Conservation (phyloP, 306 rosid species). For the Mimosa pudica region DNA sequence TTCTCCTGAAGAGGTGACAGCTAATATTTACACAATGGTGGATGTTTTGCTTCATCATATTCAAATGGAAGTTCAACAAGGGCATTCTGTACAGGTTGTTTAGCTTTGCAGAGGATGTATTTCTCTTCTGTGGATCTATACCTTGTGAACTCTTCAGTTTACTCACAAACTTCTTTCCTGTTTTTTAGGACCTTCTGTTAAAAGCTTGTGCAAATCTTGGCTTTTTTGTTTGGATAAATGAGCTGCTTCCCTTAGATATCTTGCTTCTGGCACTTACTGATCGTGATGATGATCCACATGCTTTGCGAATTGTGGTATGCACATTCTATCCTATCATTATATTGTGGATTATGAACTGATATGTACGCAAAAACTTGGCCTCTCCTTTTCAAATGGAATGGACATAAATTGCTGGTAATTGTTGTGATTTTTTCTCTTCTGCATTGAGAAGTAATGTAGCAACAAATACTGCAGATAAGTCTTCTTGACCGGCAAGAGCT, state of each 20-base stretch:
- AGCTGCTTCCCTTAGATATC: slow-evolving; percentile 96
- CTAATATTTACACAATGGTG: slow-evolving; percentile 94
- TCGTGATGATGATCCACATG: slow-evolving; percentile 99
- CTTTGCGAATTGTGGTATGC: slow-evolving; percentile 90
- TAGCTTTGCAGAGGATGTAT: slow-evolving; percentile 19
- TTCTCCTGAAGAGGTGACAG: slow-evolving; percentile 93
- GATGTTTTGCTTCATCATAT: slow-evolving; percentile 94
- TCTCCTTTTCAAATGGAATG: slow-evolving; percentile 2
- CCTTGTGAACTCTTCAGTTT: slow-evolving; percentile 7
- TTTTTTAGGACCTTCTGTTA: slow-evolving; percentile 73
- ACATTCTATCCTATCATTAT: slow-evolving; percentile 29
- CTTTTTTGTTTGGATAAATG: slow-evolving; percentile 88
- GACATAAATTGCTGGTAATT: slow-evolving; percentile 13
- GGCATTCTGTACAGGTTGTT: slow-evolving; percentile 79
- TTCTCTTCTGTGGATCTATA: slow-evolving; percentile 21
- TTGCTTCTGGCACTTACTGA: slow-evolving; percentile 91
- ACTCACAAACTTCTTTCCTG: slow-evolving; percentile 23
- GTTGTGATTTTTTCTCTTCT: background rate
- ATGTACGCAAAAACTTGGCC: background rate
- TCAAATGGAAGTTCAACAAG: slow-evolving; percentile 89
- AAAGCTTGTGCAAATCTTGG: slow-evolving; percentile 86
- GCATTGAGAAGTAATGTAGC: slow-evolving; percentile 30
- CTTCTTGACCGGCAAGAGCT: slow-evolving; percentile 95
- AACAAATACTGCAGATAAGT: slow-evolving; percentile 64
- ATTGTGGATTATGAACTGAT: slow-evolving; percentile 16